Evolutionary conservation across 2,329 filamentous ascomycete species (phyloP).

Genomic region (Aspergillus floridensis): DNA sequence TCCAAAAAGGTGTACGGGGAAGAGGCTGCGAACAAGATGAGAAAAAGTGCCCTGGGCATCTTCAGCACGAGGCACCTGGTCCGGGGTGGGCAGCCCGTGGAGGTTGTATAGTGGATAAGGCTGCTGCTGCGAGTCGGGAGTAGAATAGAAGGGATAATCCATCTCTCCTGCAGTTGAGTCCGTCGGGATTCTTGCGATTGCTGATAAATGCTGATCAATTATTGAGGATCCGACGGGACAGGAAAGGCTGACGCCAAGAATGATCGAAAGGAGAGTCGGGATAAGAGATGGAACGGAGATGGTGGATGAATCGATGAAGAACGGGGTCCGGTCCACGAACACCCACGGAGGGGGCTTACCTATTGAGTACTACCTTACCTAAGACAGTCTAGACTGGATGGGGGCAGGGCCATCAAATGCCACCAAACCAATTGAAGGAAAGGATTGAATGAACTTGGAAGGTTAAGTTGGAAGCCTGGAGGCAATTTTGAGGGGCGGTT

Average conservation of each 20-base stretch:
- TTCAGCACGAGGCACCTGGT: constrained; percentile 42
- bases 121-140: constrained; percentile 8
- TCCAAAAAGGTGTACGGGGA: background rate
- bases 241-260: background rate
- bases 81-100: constrained; percentile 13
- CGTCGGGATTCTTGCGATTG: background rate
- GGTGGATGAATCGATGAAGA: background rate
- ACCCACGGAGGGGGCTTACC: too few species aligned
- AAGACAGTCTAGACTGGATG: background rate
- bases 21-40: constrained; percentile 23
- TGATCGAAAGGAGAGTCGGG: background rate
- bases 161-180: constrained; percentile 2
- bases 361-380: background rate
- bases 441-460: too few species aligned
- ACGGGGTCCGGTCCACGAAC: too few species aligned
- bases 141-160: constrained; percentile 15
- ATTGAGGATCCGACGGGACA: background rate
- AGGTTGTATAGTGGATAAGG: constrained; percentile 8
- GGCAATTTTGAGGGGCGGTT: background rate
- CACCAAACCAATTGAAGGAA: background rate
- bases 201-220: background rate
- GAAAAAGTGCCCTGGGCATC: constrained; percentile 46
- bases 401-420: background rate
- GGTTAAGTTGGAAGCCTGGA: too few species aligned
- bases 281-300: background rate